phyloP scores from a whole-genome alignment of 768 basidiomycete species.

The Trametes gibbosa region DNA sequence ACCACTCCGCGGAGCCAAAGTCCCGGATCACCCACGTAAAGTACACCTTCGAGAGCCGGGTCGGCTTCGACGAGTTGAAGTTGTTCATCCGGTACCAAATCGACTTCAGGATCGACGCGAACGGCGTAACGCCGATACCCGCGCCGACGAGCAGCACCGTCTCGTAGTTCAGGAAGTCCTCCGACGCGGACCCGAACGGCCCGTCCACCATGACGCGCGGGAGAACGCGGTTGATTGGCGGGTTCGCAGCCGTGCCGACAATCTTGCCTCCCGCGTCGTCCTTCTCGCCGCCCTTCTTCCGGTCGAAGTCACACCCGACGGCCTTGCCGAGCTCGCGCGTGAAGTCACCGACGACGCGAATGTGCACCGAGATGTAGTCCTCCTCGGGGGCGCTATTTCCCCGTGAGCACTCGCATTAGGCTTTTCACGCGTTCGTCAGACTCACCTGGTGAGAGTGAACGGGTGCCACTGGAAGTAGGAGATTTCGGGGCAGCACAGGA shows the following conservation, averaged over 20 bases:
- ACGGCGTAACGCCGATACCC: constrained; percentile 96
- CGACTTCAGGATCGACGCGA: constrained; percentile 87
- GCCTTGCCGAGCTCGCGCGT: constrained; percentile 77
- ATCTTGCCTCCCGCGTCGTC: constrained; percentile 56
- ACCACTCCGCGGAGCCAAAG: constrained; percentile 88
- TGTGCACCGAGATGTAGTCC: constrained; percentile 92
- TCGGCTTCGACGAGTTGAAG: constrained; percentile 68
- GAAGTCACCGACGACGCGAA: constrained; percentile 91
- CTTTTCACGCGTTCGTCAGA: neutral
- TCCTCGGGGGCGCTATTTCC: constrained; percentile 80
- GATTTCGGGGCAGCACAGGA: constrained; percentile 86
- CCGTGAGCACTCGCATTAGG: neutral
- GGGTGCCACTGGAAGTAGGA: constrained; percentile 98
- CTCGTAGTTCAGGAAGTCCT: constrained; percentile 90
- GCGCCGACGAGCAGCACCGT: constrained; percentile 87
- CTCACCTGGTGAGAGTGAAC: constrained; percentile 85
- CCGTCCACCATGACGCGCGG: constrained; percentile 97
- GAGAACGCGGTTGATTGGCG: constrained; percentile 66
- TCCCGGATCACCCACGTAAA: constrained; percentile 97
- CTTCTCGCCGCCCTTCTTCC: constrained; percentile 45
- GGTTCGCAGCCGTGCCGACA: constrained; percentile 53
- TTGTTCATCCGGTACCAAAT: constrained; percentile 98
- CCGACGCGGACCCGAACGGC: constrained; percentile 89
- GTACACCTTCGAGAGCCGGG: constrained; percentile 86
- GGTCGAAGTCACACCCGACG: constrained; percentile 80